These are phyloP conservation scores for Yarrowia divulgata DNA, from an alignment of 805 yeast species.

Conservation along the genomic window DNA sequence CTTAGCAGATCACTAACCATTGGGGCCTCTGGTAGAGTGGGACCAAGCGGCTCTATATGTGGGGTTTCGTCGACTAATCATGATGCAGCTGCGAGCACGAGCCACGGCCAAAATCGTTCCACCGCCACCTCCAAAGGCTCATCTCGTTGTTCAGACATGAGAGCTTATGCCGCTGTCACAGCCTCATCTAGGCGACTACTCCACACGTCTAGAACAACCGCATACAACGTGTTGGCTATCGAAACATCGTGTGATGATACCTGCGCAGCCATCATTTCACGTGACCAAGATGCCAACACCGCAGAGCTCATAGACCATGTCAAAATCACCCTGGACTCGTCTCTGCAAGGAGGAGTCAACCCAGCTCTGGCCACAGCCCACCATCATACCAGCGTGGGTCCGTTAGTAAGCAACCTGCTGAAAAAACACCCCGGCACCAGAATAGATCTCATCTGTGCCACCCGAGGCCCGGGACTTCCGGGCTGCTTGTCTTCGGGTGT, in stretches of 20 bases:
- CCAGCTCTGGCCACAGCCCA: constrained; percentile 85
- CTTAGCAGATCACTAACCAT: constrained; percentile 11
- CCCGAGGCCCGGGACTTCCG: constrained; percentile 96
- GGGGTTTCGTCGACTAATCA: neutral
- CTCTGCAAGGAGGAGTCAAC: constrained; percentile 77
- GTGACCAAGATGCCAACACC: constrained; percentile 51
- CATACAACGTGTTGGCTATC: constrained; percentile 69
- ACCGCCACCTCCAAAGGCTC: neutral
- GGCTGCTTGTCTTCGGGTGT: constrained; percentile 85
- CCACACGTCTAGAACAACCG: neutral
- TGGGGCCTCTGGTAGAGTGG: too few species aligned
- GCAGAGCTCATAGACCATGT: constrained; percentile 64
- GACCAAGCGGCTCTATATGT: constrained; percentile 3
- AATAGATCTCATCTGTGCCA: constrained; percentile 79
- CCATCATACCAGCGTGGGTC: constrained; percentile 68
- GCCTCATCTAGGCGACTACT: neutral
- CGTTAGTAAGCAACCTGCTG: constrained; percentile 58
- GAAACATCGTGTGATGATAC: constrained; percentile 97
- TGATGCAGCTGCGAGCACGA: too few species aligned
- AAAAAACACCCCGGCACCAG: constrained; percentile 45
- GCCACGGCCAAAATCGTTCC: neutral
- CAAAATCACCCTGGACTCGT: constrained; percentile 72
- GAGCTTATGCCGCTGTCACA: too few species aligned
- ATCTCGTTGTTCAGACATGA: neutral
- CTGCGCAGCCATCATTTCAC: constrained; percentile 78